Evolutionary conservation across 352 stramenopile species (phyloP), one percentile per base, ranked within the genome.

Genomic region (Phytopythium chamaehyphon): DNA sequence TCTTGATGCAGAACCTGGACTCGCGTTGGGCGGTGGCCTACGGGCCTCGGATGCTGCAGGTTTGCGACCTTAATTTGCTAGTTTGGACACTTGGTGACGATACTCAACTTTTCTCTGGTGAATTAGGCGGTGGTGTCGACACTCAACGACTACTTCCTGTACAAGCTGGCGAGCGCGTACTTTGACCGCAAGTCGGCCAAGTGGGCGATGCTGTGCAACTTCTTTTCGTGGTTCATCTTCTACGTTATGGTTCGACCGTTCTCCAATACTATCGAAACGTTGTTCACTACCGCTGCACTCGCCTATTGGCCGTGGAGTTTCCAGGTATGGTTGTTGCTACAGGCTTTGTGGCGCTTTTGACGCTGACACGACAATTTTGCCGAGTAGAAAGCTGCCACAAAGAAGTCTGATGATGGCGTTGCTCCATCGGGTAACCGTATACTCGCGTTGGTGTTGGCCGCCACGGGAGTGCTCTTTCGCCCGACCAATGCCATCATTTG

Each of bases 171-270:
- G 16, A 46, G 60, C 22, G 59, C 51, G 23, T 91, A 93, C 40
- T 88, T 93, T 44, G 79, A 88, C 50, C 69, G 55, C 22, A 75
- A 67, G 36, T 51, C 70, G 15, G 82, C 84, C 54, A 80, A 83
- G 28, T 92, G 79, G 76, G 61, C 82, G 22, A 53, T 96, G 14
- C 55, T 93, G 24, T 92, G 79, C 52, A 75, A 86, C 10, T 37
- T 94, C 16, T 76, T 80, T 24, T 93, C 79, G 35, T 96, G 83
- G 83, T 96, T 96, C 45, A 76, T 73, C 39, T 93, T 91, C 51
- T 96, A 90, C 64, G 75, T 77, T 14, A 85, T 90, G 67, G 83
- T 94, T 35, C 78, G 86, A 11, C 86, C 86, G 28, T 96, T 85
- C 52, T 96, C 86, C 19, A 96, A 94, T 52, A 89, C 77, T 40